These are phyloP conservation scores for Zygosaccharomyces bisporus DNA, from an alignment of 805 yeast species.

Conservation along the genomic window DNA sequence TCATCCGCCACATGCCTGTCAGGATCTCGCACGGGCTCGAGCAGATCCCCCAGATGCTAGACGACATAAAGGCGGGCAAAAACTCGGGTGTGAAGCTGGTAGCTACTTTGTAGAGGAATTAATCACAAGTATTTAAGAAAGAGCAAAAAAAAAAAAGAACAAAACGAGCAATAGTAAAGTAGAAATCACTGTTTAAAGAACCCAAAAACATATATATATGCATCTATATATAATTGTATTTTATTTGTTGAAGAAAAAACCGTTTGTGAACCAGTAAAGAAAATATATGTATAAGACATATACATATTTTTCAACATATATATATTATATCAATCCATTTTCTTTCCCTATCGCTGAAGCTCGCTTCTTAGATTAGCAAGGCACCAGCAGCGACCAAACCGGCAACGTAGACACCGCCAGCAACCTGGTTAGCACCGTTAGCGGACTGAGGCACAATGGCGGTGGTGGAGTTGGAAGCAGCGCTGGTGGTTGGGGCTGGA, in stretches of 20 bases:
- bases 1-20: slow-evolving; percentile 37
- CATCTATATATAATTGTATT: no score
- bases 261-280: not conserved
- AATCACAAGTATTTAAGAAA: no score
- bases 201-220: no score
- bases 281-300: not conserved
- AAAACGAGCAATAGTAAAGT: no score
- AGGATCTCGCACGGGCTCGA: slow-evolving; percentile 35
- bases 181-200: not conserved
- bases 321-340: not conserved
- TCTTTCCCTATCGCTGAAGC: not conserved
- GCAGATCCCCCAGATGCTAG: slow-evolving; percentile 27
- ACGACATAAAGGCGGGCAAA: slow-evolving; percentile 29
- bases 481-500: slow-evolving; percentile 9
- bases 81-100: slow-evolving; percentile 26
- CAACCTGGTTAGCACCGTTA: slow-evolving; percentile 24
- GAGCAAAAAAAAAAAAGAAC: no score
- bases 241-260: no score
- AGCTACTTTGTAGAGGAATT: not conserved
- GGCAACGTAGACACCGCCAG: slow-evolving; percentile 23
- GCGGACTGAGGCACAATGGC: slow-evolving; percentile 16
- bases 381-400: slow-evolving; percentile 30
- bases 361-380: slow-evolving; percentile 19
- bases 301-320: not conserved
- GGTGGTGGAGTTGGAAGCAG: slow-evolving; percentile 7